Evolutionary conservation across 805 yeast genomes (phyloP).

Genomic region (Saccharomycopsis selenospora): DNA sequence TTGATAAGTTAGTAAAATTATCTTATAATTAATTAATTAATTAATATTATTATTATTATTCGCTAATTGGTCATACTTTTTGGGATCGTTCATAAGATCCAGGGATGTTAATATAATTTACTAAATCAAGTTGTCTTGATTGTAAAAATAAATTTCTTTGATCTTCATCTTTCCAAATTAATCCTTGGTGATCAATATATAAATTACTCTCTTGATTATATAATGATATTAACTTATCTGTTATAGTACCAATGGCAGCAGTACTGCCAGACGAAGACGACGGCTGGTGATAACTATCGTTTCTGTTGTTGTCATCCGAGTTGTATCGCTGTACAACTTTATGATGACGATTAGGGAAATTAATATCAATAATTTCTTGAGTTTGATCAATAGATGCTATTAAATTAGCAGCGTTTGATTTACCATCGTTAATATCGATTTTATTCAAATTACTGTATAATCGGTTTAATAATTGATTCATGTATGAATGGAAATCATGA

Average conservation of each 20-base stretch:
- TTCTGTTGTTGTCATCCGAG: background rate
- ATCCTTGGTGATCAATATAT: conserved; percentile 28
- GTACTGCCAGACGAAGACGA: background rate
- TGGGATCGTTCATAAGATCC: conserved; percentile 24
- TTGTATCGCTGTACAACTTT: background rate
- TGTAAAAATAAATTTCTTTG: conserved; percentile 24
- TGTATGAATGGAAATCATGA: conserved; percentile 6
- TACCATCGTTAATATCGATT: background rate
- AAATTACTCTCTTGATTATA: background rate
- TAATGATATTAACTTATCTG: background rate
- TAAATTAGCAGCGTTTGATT: background rate
- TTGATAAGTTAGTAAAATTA: no score
- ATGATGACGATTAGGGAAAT: conserved; percentile 1
- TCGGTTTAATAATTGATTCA: conserved; percentile 7
- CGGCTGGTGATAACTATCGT: background rate
- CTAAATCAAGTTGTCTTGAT: conserved; percentile 23
- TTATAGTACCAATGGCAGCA: background rate
- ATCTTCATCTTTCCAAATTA: conserved; percentile 25
- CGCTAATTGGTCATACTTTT: conserved; percentile 15
- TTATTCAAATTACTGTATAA: conserved; percentile 1
- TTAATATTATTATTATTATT: no score
- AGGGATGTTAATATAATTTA: conserved; percentile 25
- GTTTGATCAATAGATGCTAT: conserved; percentile 5
- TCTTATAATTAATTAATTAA: no score
- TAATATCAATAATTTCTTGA: conserved; percentile 9